Percentiles rank a stretch among this genome's conserved stretches.
These are phyloP conservation scores for Fusarium oligoseptatum DNA, from an alignment of 2,329 filamentous ascomycete genomes.

Conservation along the genomic window DNA sequence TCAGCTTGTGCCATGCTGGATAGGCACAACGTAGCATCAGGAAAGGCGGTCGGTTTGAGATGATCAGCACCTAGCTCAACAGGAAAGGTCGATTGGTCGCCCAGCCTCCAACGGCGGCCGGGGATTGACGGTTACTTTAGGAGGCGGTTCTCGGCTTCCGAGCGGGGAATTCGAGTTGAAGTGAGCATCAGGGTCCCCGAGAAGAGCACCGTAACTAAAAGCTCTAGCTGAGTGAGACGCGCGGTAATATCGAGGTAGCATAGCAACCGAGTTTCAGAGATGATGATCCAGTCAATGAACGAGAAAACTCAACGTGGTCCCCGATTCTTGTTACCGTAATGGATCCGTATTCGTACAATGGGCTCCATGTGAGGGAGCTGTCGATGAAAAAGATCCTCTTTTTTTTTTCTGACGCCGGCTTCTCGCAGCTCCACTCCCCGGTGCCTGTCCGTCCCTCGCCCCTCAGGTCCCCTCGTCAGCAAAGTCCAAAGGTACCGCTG, in stretches of 20 bases:
- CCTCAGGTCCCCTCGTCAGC: not conserved
- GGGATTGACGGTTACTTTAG: constrained; percentile 8
- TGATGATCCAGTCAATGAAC: constrained; percentile 38
- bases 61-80: constrained; percentile 20
- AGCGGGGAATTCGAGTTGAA: constrained; percentile 30
- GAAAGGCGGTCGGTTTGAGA: constrained; percentile 4
- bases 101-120: constrained; percentile 6
- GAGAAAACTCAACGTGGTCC: constrained; percentile 46
- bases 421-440: constrained; percentile 33
- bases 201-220: not conserved
- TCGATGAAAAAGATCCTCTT: constrained; percentile 35
- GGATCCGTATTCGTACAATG: constrained; percentile 35
- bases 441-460: constrained; percentile 18
- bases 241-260: not conserved
- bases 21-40: not conserved
- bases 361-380: constrained; percentile 25
- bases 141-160: constrained; percentile 45
- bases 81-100: constrained; percentile 27
- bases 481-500: constrained; percentile 7
- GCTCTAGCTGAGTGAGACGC: not conserved
- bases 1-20: not conserved
- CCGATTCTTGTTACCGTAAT: constrained; percentile 1
- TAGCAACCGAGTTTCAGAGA: not conserved
- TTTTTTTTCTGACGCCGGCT: constrained; percentile 22
- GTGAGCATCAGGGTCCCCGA: constrained; percentile 6